phyloP scores from a whole-genome alignment of 306 rosid genomes.

The Sesbania bispinosa region DNA sequence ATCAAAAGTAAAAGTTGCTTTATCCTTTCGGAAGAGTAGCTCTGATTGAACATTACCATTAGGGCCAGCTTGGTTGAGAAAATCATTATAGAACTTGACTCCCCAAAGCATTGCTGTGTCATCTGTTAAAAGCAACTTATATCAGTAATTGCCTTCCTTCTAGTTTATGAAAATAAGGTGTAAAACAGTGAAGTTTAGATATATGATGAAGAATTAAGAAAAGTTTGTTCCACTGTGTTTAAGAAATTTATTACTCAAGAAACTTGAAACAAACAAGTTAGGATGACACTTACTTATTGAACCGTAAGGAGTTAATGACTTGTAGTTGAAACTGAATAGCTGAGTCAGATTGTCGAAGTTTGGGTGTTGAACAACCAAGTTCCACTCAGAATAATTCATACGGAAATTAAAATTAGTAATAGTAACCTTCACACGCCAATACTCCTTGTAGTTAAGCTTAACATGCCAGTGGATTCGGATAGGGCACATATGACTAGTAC shows the following conservation, averaged over 20 bases:
- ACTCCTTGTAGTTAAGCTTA: conserved; percentile 72
- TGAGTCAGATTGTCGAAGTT: conserved; percentile 78
- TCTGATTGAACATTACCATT: conserved; percentile 89
- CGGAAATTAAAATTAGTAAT: conserved; percentile 74
- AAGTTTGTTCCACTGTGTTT: background rate
- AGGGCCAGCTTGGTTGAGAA: conserved; percentile 75
- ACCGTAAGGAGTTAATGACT: conserved; percentile 69
- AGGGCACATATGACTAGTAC: conserved; percentile 90
- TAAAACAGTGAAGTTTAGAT: too few species aligned
- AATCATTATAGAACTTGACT: conserved; percentile 78
- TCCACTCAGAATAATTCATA: conserved; percentile 86
- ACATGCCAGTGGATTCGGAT: conserved; percentile 90
- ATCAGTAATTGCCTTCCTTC: background rate
- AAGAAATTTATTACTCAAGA: background rate
- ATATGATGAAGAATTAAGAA: too few species aligned
- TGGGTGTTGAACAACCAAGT: conserved; percentile 82
- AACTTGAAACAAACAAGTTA: background rate
- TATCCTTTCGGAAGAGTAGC: conserved; percentile 68
- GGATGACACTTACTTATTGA: conserved; percentile 54
- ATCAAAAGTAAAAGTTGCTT: conserved; percentile 61
- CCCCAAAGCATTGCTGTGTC: conserved; percentile 95
- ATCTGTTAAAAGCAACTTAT: conserved; percentile 49
- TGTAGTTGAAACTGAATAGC: conserved; percentile 73
- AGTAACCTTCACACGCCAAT: conserved; percentile 85
- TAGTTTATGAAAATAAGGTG: too few species aligned